A percentile compares a stretch with the other conserved stretches of the same genome.
Evolutionary conservation across 805 yeast genomes (phyloP).

Genomic region (Pichia nakasei): DNA sequence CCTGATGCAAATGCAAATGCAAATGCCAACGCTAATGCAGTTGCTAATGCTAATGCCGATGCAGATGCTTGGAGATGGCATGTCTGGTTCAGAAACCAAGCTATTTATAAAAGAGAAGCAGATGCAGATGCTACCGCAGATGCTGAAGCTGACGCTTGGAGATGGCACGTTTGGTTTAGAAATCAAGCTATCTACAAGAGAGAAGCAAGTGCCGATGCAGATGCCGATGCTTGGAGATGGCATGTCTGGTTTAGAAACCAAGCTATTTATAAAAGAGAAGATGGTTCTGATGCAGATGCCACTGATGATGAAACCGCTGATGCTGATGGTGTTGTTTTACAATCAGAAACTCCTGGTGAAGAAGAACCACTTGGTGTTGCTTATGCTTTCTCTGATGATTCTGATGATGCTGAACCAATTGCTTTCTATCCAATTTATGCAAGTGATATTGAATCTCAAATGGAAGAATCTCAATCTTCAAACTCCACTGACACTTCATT

Average conservation of each 20-base stretch:
- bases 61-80: slow-evolving; percentile 8
- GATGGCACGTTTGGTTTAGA: slow-evolving; percentile 4
- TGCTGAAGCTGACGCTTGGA: slow-evolving; percentile 8
- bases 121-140: slow-evolving; percentile 5
- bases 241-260: slow-evolving; percentile 2
- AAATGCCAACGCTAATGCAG: slow-evolving; percentile 7
- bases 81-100: slow-evolving; percentile 2
- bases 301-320: slow-evolving; percentile 18
- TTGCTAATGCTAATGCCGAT: slow-evolving; percentile 6
- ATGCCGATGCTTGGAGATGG: slow-evolving; percentile 8
- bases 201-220: slow-evolving; percentile 7
- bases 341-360: background rate
- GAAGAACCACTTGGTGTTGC: slow-evolving; percentile 4
- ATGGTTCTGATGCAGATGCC: slow-evolving; percentile 6
- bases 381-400: slow-evolving; percentile 2
- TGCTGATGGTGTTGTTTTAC: background rate
- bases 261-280: slow-evolving; percentile 11
- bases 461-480: background rate
- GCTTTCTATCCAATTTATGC: slow-evolving; percentile 6
- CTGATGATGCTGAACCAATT: slow-evolving; percentile 2
- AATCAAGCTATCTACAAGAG: slow-evolving; percentile 10
- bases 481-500: background rate
- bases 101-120: slow-evolving; percentile 10
- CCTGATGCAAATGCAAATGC: slow-evolving; percentile 7
- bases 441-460: slow-evolving; percentile 2